Conservation (phyloP, 139 green algal genomes). For the Nannochloris sp. region DNA sequence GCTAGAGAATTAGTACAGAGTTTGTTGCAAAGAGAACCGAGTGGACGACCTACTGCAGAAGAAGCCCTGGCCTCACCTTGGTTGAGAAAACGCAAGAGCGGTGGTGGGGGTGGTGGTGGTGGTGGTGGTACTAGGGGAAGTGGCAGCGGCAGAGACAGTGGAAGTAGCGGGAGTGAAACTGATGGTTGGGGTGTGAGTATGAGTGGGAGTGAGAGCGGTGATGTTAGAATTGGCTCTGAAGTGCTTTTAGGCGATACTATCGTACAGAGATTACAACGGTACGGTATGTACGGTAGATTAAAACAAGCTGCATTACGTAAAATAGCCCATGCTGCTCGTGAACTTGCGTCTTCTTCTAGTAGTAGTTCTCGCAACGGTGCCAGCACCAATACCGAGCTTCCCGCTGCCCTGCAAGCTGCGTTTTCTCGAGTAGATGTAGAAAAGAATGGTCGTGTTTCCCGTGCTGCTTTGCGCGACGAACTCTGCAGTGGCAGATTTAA, state of each 20-base stretch:
- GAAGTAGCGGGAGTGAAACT: too few species aligned
- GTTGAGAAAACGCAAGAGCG: not conserved
- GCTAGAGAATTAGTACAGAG: conserved; percentile 24
- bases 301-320: conserved; percentile 56
- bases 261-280: conserved; percentile 75
- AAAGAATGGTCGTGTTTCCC: not conserved
- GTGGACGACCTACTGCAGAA: conserved; percentile 43
- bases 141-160: too few species aligned
- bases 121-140: conserved; percentile 11
- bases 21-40: conserved; percentile 54
- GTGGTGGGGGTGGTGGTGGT: too few species aligned
- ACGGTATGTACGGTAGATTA: conserved; percentile 57
- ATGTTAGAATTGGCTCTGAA: conserved; percentile 6
- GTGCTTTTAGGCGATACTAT: conserved; percentile 40
- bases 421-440: conserved; percentile 2
- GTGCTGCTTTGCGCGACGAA: conserved; percentile 7
- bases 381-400: conserved; percentile 19
- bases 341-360: not conserved
- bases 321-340: conserved; percentile 19
- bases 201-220: too few species aligned
- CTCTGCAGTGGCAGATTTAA: conserved; percentile 47
- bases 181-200: too few species aligned
- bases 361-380: not conserved
- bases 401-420: conserved; percentile 5
- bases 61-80: conserved; percentile 64